Evolutionary conservation across 352 stramenopile species (phyloP), one percentile per base, ranked within the genome.

Genomic region (Aphanomyces invadans): DNA sequence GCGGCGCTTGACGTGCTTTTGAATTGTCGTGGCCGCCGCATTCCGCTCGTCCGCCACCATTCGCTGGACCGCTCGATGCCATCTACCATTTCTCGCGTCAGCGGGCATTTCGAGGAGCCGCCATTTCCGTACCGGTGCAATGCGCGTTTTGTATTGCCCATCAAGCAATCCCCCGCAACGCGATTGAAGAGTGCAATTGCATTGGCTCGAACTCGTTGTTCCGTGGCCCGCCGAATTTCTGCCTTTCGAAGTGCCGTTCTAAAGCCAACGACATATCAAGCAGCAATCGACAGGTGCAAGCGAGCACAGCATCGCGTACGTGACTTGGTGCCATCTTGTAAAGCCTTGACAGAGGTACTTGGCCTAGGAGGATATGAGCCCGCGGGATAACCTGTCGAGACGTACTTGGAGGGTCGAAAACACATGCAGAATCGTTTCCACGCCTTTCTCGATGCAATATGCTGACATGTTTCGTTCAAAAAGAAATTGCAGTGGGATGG

Each of bases 381-480:
- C n/a, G n/a, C n/a, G n/a, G 63, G 42, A 72, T 85, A 21, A 88
- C 46, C 42, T 88, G 65, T 15, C 77, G 75, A 19, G 84, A 70
- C n/a, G 29, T 38, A 67, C 60, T 70, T 92, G 83, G 1, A 92
- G 70, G 65, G 86, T 88, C 2, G 76, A 70, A 54, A 90, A 92
- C 68, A 90, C 87, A 2, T 63, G 60, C 0, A 80, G 78, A 61
- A 90, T 87, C 1, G 76, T 76, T 11, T 53, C 63, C 3, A 90
- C 54, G 26, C 79, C 75, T 46, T 87, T 75, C 49, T 85, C 66
- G 25, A 72, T 74, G 51, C 79, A 87, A 65, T 90, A 88, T 2
- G 70, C 74, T 7, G 74, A 73, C 21, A 92, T 64, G 23, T 86
- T 84, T 55, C 77, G 79, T 49, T 90, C 81, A 32, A 92, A 92